Evolutionary conservation across 352 stramenopile species (phyloP).

Genomic region (Phytophthora cactorum): DNA sequence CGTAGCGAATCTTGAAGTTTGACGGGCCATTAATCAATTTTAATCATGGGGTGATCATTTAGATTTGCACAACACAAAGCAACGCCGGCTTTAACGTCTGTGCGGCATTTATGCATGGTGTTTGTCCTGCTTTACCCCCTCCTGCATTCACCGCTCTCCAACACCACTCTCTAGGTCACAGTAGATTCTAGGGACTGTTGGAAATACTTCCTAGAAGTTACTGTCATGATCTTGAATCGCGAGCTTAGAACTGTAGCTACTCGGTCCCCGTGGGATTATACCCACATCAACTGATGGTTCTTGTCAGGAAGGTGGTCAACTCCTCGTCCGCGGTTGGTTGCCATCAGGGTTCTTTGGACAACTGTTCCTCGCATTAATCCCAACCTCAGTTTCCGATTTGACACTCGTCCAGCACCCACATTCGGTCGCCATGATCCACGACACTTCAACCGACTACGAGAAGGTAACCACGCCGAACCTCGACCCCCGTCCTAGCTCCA

Average conservation of each 20-base stretch:
- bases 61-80: not conserved
- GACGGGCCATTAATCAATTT: not conserved
- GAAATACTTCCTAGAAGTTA: constrained; percentile 4
- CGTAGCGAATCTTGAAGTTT: constrained; percentile 2
- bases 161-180: not conserved
- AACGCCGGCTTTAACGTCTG: not conserved
- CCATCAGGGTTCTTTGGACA: constrained; percentile 4
- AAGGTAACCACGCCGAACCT: constrained; percentile 31
- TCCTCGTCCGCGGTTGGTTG: not conserved
- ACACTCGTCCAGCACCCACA: constrained; percentile 17
- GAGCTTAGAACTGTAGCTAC: not conserved
- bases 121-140: constrained; percentile 1
- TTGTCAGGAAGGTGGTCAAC: not conserved
- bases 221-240: constrained; percentile 1
- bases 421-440: constrained; percentile 18
- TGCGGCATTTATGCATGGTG: not conserved
- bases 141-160: not conserved
- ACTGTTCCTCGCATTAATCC: constrained; percentile 5
- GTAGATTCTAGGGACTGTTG: not conserved
- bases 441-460: constrained; percentile 27
- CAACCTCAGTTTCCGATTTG: constrained; percentile 28
- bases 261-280: not conserved
- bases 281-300: not conserved
- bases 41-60: not conserved
- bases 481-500: constrained; percentile 15